These are phyloP conservation scores for Solanum bulbocastanum DNA, from an alignment of 257 asterid genomes.

Conservation along the genomic window DNA sequence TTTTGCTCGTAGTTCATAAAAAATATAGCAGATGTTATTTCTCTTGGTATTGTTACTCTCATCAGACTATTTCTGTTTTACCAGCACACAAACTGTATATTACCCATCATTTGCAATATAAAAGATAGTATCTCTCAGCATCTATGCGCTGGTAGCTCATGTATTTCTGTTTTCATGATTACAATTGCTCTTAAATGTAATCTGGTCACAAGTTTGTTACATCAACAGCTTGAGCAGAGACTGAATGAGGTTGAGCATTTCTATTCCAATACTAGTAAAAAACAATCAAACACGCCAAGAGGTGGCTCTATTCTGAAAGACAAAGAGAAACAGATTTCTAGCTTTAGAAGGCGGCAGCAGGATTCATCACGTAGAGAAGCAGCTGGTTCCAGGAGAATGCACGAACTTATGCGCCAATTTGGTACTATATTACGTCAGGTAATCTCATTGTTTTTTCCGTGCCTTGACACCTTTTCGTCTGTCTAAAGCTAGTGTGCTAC, in stretches of 20 bases:
- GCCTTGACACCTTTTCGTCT: neutral
- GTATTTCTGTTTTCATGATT: neutral
- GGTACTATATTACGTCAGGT: constrained; percentile 59
- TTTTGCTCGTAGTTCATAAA: neutral
- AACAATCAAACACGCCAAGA: constrained; percentile 35
- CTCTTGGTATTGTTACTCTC: neutral
- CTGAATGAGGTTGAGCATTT: constrained; percentile 67
- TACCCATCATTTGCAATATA: neutral
- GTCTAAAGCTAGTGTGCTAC: neutral
- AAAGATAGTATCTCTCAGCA: neutral
- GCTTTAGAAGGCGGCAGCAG: constrained; percentile 53
- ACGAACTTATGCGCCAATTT: constrained; percentile 70
- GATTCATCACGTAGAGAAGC: constrained; percentile 60
- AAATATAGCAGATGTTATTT: neutral
- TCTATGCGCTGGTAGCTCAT: neutral
- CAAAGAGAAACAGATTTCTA: constrained; percentile 36
- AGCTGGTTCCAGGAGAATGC: constrained; percentile 80
- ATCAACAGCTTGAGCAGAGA: constrained; percentile 55
- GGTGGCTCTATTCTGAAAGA: constrained; percentile 46
- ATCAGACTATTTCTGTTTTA: neutral
- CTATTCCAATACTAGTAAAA: constrained; percentile 42
- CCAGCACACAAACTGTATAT: neutral
- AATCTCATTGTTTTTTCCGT: neutral
- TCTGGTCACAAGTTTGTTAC: constrained; percentile 1
- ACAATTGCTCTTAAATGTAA: neutral